Evolutionary conservation across 495 filamentous ascomycete species (phyloP), one percentile per base, ranked within the genome.

Genomic region (Talaromyces nanjingensis): DNA sequence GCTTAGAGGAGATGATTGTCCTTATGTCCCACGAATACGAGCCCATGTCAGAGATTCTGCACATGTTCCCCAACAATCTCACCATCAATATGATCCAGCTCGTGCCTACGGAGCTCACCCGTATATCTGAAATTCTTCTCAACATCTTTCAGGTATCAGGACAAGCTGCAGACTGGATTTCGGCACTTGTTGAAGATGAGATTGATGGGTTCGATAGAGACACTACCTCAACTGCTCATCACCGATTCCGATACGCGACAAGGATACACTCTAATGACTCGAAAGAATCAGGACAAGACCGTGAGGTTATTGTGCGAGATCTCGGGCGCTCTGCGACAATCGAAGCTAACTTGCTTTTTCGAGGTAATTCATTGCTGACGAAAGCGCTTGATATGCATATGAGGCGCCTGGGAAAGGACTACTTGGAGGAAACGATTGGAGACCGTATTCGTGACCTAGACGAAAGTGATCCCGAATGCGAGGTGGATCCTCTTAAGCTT

Each of bases 121-220:
- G 86, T 25, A 77, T 98, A n/a, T 88, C 91, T 8, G 92, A 97
- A 69, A 87, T 89, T 37, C 84, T 99, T 54, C 79, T 98, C 67
- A 91, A 97, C 69, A 96, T 99, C 60, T 99, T 90, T 69, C 94
- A 99, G 71, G 96, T 97, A 12, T 92, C 91, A n/a, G 92, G 91
- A 4, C 85, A 86, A 59, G 89, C 90, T 12, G 86, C 83, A 42
- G 91, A 97, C 59, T 99, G 94, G 94, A 83, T 99, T 29, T 94
- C 91, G 76, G 86, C 89, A 2, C 80, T 99, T 59, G 90, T 96
- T 11, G 96, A 99, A 71, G 92, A 97, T 67, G 94, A 99, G 73
- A 98, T 99, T 62, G 94, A 98, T 70, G 93, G 91, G 7, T 84
- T 93, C 9, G 86, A 90, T 64, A 96, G 88, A 71, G 92, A 97